A percentile compares a stretch with the other conserved stretches of the same genome.
Conservation (phyloP, 768 basidiomycete genomes). For the Mycena kentingensis region DNA sequence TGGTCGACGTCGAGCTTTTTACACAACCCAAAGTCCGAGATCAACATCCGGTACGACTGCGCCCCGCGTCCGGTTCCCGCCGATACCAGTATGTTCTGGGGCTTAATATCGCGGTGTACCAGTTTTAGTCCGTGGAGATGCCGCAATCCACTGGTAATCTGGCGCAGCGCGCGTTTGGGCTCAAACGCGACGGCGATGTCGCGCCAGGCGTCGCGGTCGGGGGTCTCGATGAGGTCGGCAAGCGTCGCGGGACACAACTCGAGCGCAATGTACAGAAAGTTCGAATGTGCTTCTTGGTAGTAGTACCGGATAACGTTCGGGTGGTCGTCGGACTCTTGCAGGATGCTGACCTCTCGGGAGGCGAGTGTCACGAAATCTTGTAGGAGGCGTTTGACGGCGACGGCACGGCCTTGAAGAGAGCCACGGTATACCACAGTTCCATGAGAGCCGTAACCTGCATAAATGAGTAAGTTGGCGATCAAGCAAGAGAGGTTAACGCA, state of each 20-base stretch:
- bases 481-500: conserved; percentile 33
- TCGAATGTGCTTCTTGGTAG: conserved; percentile 91
- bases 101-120: conserved; percentile 98
- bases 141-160: conserved; percentile 84
- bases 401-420: conserved; percentile 93
- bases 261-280: conserved; percentile 96
- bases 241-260: conserved; percentile 92
- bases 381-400: conserved; percentile 96
- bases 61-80: conserved; percentile 56
- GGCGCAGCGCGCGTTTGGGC: conserved; percentile 82
- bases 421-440: conserved; percentile 96
- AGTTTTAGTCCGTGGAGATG: conserved; percentile 94
- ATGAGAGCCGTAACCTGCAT: conserved; percentile 87
- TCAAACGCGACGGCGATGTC: conserved; percentile 80
- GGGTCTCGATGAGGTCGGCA: conserved; percentile 82
- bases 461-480: conserved; percentile 8
- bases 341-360: conserved; percentile 86
- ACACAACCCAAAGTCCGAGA: conserved; percentile 96
- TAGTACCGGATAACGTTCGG: conserved; percentile 99
- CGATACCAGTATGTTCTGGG: conserved; percentile 94
- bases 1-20: conserved; percentile 95
- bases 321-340: conserved; percentile 97
- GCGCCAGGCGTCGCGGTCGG: conserved; percentile 65
- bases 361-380: conserved; percentile 96
- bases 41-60: conserved; percentile 74